phyloP scores from a whole-genome alignment of 2,329 filamentous ascomycete species.

The Penicillium sp. region DNA sequence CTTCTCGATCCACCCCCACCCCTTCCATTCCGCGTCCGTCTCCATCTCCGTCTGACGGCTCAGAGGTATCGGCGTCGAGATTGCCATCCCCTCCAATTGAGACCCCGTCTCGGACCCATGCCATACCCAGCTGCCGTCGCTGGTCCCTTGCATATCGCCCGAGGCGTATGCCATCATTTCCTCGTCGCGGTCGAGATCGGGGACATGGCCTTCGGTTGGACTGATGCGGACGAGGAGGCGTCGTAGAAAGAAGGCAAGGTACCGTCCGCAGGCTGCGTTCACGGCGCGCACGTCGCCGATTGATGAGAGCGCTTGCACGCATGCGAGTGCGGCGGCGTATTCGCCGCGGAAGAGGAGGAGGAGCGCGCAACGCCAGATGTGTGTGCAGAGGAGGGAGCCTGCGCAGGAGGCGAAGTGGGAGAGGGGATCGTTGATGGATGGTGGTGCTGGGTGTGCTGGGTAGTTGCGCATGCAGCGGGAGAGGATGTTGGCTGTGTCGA shows the following conservation, averaged over 20 bases:
- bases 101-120: conserved; percentile 54
- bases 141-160: conserved; percentile 78
- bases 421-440: conserved; percentile 47
- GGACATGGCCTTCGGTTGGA: conserved; percentile 32
- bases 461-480: conserved; percentile 58
- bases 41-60: conserved; percentile 48
- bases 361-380: conserved; percentile 83
- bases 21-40: conserved; percentile 68
- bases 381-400: conserved; percentile 72
- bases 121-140: conserved; percentile 82
- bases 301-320: conserved; percentile 67
- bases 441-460: conserved; percentile 7
- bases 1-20: conserved; percentile 72
- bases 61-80: conserved; percentile 11
- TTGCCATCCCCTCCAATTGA: conserved; percentile 31
- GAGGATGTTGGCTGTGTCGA: conserved; percentile 76
- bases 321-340: conserved; percentile 68
- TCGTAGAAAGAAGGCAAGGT: conserved; percentile 76
- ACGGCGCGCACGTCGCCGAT: conserved; percentile 70
- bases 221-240: conserved; percentile 58
- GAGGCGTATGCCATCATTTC: conserved; percentile 84
- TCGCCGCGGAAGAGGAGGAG: conserved; percentile 74
- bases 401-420: conserved; percentile 63
- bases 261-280: conserved; percentile 75
- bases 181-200: conserved; percentile 65